Base-by-base conservation (phyloP, 306 rosid species). In the Trichosanthes truncata region DNA sequence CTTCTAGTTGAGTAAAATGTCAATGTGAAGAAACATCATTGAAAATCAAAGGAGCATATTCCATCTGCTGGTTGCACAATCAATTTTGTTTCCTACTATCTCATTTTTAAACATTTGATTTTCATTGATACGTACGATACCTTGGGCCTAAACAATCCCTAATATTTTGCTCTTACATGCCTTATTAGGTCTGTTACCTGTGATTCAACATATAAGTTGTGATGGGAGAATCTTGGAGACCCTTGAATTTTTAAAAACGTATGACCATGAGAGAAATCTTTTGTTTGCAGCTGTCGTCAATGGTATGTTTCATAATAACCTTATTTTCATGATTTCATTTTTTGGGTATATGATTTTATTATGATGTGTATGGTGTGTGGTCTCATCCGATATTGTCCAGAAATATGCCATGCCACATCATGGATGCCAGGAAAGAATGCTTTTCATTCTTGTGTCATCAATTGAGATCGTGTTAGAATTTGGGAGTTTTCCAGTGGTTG, bases 171-270 rank as follows among this genome's bases (percentile, higher is more conserved):
- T 74, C 35, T 48, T 29, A 18, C 60, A 71, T 86, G 51, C 40
- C 56, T 46, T 52, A 46, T 55, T 76, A 94, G 98, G 97, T 73
- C 82, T 94, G 79, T 84, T 94, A 81, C 98, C 98, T 61, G 87
- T 91, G 78, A 85, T 94, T 84, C 88, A 84, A 74, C 91, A 82
- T 62, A 76, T 91, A 45, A 89, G 82, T 86, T 84, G 85, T 78
- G 92, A 89, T 62, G 97, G 88, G 82, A 84, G 84, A 80, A 88
- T 83, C 77, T 21, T 92, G 26, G 90, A 89, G 65, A 91, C 88
- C 79, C 40, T 91, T 66, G 92, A 92, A 82, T 83, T 89, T 65
- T 76, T 85, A 67, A 84, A 82, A 81, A 75, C 79, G 72, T 81
- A 86, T 78, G 81, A 82, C 78, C 80, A 81, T 80, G 65, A 53